Percentiles rank a stretch among this genome's conserved stretches.
Evolutionary conservation across 148 eudicot species (phyloP).

Genomic region (Rhododendron molle): DNA sequence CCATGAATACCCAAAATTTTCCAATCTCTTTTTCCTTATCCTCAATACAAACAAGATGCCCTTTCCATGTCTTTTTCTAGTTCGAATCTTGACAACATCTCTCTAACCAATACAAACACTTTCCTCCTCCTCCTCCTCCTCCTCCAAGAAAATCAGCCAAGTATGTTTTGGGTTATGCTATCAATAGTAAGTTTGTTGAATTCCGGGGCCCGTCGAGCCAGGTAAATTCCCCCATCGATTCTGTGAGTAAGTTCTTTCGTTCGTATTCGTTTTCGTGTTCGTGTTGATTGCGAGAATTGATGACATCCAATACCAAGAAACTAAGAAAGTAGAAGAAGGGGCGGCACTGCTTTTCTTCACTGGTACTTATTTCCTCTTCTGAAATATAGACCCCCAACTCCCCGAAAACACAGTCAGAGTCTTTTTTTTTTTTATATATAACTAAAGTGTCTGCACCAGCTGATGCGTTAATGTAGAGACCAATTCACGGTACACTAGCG

Average conservation of each 20-base stretch:
- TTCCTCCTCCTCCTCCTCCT: not conserved
- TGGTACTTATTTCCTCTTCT: not conserved
- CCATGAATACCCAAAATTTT: not conserved
- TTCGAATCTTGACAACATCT: slow-evolving; percentile 6
- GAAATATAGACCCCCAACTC: not conserved
- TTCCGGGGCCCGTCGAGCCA: not conserved
- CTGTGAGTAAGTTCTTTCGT: not conserved
- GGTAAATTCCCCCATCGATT: not conserved
- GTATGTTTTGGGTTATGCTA: not conserved
- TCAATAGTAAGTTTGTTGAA: not conserved
- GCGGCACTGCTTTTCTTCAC: not conserved
- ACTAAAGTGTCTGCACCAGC: not conserved
- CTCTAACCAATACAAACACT: not conserved
- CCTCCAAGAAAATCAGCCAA: not conserved
- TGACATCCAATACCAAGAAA: not conserved
- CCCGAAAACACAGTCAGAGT: not conserved
- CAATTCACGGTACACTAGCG: too few relatives aligned
- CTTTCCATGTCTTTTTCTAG: slow-evolving; percentile 10
- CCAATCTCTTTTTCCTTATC: not conserved
- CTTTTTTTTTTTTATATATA: too few relatives aligned
- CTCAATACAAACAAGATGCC: slow-evolving; percentile 6
- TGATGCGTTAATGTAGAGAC: not conserved
- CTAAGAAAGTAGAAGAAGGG: not conserved
- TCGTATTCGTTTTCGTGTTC: not conserved
- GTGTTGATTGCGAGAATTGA: not conserved